phyloP scores from a whole-genome alignment of 305 asterid genomes.

The Fraxinus latifolia region DNA sequence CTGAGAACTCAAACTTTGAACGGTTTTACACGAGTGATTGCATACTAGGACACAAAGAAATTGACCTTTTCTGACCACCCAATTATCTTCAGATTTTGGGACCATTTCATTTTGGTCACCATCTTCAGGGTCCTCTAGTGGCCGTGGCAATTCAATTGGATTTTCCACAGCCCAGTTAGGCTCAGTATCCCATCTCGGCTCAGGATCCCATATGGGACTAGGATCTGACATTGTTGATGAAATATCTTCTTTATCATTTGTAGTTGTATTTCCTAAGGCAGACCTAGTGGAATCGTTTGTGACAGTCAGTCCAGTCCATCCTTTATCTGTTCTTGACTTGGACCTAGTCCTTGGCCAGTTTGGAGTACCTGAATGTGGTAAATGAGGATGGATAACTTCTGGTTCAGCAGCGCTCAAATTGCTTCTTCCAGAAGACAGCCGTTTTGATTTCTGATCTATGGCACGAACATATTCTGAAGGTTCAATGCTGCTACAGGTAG shows the following conservation, averaged over 20 bases:
- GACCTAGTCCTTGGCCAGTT: conserved; percentile 92
- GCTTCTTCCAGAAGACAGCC: conserved; percentile 77
- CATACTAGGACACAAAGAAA: conserved; percentile 80
- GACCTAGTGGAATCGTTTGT: conserved; percentile 60
- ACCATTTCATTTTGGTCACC: conserved; percentile 41
- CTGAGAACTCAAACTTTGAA: conserved; percentile 92
- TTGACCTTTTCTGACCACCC: conserved; percentile 60
- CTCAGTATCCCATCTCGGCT: conserved; percentile 94
- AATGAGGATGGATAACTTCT: conserved; percentile 89
- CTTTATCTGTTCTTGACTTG: conserved; percentile 75
- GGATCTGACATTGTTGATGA: conserved; percentile 97
- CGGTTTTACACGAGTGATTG: conserved; percentile 91
- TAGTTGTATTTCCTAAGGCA: conserved; percentile 69
- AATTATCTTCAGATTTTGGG: conserved; percentile 57
- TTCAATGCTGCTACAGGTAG: conserved; percentile 73
- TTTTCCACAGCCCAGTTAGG: conserved; percentile 60
- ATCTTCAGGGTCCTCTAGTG: conserved; percentile 49
- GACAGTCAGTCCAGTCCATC: conserved; percentile 59
- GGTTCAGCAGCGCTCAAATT: conserved; percentile 60
- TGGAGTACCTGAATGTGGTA: conserved; percentile 73
- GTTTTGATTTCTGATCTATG: conserved; percentile 82
- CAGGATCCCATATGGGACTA: conserved; percentile 96
- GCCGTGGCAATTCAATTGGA: conserved; percentile 68
- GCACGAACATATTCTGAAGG: conserved; percentile 99
- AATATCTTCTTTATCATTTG: conserved; percentile 86